Percentiles rank a stretch among this genome's conserved stretches.
Conservation (phyloP, 345 rosid genomes). For the Brassica carinata region DNA sequence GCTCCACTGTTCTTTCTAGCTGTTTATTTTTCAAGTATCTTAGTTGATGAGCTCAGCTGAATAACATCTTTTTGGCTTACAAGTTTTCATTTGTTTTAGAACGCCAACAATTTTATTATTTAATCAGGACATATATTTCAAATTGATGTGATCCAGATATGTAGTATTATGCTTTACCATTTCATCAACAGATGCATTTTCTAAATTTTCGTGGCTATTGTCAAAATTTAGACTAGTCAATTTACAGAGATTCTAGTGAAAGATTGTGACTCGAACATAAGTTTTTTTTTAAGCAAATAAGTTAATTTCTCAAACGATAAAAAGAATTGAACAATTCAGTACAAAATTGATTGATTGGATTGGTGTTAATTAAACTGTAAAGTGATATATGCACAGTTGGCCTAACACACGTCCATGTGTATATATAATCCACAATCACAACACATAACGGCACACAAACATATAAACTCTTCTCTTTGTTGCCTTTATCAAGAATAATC, state of each 20-base stretch:
- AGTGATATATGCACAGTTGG: constrained; percentile 24
- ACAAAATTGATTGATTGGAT: background rate
- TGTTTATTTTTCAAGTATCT: background rate
- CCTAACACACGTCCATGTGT: constrained; percentile 11
- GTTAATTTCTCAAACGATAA: background rate
- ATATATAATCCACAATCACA: constrained; percentile 16
- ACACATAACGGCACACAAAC: background rate
- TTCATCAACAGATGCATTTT: background rate
- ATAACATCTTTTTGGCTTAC: background rate
- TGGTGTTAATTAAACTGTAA: constrained; percentile 14
- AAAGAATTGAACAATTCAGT: background rate
- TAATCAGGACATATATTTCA: background rate
- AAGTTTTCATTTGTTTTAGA: background rate
- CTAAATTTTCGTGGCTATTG: background rate
- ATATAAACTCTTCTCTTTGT: constrained; percentile 7
- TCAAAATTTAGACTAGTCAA: background rate
- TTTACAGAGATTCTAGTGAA: background rate
- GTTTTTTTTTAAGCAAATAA: background rate
- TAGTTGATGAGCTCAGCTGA: constrained; percentile 1
- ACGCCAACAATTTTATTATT: background rate
- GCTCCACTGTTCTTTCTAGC: constrained; percentile 16
- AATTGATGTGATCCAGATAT: background rate
- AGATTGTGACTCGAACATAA: background rate
- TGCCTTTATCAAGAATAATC: constrained; percentile 8
- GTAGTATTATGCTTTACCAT: background rate